phyloP scores from a whole-genome alignment of 306 rosid genomes.

The Argentina anserina region DNA sequence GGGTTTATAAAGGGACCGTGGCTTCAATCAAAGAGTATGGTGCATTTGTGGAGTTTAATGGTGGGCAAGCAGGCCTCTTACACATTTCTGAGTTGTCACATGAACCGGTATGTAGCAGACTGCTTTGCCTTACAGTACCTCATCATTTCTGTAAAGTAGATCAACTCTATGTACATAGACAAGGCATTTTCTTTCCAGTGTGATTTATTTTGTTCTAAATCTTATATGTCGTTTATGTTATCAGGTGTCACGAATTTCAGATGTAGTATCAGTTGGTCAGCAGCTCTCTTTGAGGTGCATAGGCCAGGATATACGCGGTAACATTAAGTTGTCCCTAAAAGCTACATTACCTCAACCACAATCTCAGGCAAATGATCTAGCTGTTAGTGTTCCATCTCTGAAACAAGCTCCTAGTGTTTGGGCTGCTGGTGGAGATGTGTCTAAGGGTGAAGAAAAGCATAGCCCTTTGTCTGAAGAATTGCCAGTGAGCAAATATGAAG shows the following conservation, averaged over 20 bases:
- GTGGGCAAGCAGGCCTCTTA: conserved; percentile 95
- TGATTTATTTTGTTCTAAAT: conserved; percentile 2
- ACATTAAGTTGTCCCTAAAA: conserved; percentile 88
- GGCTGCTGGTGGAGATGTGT: conserved; percentile 39
- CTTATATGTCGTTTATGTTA: conserved; percentile 5
- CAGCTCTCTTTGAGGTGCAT: conserved; percentile 78
- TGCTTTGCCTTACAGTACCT: not conserved
- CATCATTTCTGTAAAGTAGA: not conserved
- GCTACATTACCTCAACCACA: conserved; percentile 42
- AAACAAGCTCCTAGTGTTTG: conserved; percentile 43
- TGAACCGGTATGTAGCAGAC: conserved; percentile 53
- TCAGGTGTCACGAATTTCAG: conserved; percentile 78
- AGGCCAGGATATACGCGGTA: conserved; percentile 92
- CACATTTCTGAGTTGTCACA: conserved; percentile 94
- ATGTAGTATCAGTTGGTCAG: conserved; percentile 74
- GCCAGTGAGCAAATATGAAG: conserved; percentile 30
- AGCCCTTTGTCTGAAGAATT: conserved; percentile 34
- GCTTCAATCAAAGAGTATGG: conserved; percentile 79
- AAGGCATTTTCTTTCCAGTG: not conserved
- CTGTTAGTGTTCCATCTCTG: conserved; percentile 34
- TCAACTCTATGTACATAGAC: not conserved
- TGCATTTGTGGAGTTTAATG: conserved; percentile 90
- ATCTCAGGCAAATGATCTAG: conserved; percentile 26
- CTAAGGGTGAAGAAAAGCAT: conserved; percentile 33
- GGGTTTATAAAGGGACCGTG: conserved; percentile 72